Conservation (phyloP, 2,329 filamentous ascomycete species). For the Colletotrichum sp. region DNA sequence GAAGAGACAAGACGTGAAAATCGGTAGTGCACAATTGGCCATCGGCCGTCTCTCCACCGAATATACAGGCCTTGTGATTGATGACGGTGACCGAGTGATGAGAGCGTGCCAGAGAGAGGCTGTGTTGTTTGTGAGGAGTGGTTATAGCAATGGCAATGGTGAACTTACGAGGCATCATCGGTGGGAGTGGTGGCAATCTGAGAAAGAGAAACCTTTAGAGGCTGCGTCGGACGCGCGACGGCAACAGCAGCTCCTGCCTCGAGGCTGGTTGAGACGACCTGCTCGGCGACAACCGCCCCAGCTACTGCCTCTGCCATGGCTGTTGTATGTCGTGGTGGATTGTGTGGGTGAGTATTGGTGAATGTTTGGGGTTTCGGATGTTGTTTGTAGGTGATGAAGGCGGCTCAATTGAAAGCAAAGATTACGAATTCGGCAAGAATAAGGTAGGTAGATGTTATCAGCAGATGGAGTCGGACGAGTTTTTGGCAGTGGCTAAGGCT, state of each 20-base stretch:
- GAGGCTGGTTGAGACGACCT: constrained; percentile 43
- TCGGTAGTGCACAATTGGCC: constrained; percentile 51
- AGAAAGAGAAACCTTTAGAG: constrained; percentile 54
- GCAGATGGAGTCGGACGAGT: background rate
- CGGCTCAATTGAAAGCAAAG: background rate
- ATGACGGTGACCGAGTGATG: constrained; percentile 58
- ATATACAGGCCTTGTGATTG: constrained; percentile 59
- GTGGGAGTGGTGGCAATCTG: constrained; percentile 45
- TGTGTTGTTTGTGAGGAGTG: constrained; percentile 1
- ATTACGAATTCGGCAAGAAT: background rate
- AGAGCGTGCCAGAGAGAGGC: constrained; percentile 47
- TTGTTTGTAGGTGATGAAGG: background rate
- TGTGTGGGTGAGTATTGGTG: background rate
- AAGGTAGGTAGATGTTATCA: background rate
- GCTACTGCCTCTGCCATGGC: constrained; percentile 43
- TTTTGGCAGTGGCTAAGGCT: background rate
- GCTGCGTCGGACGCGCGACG: constrained; percentile 55
- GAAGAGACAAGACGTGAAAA: constrained; percentile 57
- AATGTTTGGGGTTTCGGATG: background rate
- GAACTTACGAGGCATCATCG: constrained; percentile 31
- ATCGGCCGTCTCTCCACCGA: constrained; percentile 50
- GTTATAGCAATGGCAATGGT: background rate
- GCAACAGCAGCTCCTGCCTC: constrained; percentile 46
- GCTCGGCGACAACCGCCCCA: constrained; percentile 42
- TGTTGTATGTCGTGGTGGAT: background rate